phyloP scores from a whole-genome alignment of 1,139 yeast genomes.

The Suhomyces taliae region DNA sequence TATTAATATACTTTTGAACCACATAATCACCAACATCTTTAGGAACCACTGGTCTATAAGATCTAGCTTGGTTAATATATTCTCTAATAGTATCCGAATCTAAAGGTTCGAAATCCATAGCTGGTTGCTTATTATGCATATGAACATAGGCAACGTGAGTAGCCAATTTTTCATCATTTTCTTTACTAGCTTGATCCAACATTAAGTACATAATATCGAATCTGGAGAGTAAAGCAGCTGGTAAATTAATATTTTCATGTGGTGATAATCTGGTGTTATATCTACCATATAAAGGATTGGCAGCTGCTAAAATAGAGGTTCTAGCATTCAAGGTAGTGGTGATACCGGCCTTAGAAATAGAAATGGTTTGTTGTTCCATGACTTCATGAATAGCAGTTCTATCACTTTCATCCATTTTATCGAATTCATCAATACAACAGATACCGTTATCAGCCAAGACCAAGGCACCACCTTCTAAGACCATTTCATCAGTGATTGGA shows the following conservation, averaged over 20 bases:
- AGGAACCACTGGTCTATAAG: conserved; percentile 85
- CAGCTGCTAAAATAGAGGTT: conserved; percentile 94
- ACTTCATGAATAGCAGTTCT: conserved; percentile 99
- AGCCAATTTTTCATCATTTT: conserved; percentile 82
- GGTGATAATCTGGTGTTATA: conserved; percentile 91
- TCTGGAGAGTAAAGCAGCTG: conserved; percentile 94
- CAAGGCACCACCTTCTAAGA: conserved; percentile 96
- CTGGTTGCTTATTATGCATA: conserved; percentile 88
- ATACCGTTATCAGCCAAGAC: conserved; percentile 97
- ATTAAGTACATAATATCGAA: conserved; percentile 88
- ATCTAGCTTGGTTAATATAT: conserved; percentile 83
- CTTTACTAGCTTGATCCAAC: conserved; percentile 80
- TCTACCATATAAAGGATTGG: conserved; percentile 94
- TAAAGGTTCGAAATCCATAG: conserved; percentile 70
- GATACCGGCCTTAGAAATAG: conserved; percentile 97
- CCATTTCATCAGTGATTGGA: conserved; percentile 98
- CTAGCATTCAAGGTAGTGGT: conserved; percentile 96
- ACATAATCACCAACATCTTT: conserved; percentile 85
- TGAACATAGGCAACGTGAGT: conserved; percentile 94
- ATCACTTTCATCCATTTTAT: conserved; percentile 96
- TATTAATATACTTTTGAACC: conserved; percentile 80
- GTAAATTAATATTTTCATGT: conserved; percentile 91
- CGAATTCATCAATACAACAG: conserved; percentile 98
- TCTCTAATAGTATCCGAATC: conserved; percentile 83
- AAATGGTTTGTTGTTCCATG: conserved; percentile 98